phyloP scores from a whole-genome alignment of 2,329 filamentous ascomycete species.

The Arachnomyces sp. region DNA sequence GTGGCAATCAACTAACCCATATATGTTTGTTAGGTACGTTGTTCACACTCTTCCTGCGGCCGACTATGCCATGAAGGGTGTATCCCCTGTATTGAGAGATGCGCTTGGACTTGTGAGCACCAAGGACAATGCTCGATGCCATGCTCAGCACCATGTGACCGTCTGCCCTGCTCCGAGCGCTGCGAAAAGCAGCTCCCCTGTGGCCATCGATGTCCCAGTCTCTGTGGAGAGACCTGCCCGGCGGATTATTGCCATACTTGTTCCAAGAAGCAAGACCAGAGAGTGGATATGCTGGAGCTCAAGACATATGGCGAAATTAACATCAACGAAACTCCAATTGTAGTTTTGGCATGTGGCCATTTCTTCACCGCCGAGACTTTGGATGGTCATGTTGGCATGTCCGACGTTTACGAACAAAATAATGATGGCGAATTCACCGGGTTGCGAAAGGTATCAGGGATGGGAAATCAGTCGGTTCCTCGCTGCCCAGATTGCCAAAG shows the following conservation, averaged over 20 bases:
- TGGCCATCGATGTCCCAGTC: conserved; percentile 24
- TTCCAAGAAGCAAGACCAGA: conserved; percentile 12
- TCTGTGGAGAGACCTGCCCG: conserved; percentile 24
- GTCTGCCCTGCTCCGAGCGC: conserved; percentile 23
- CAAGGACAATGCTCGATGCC: conserved; percentile 24
- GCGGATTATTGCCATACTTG: conserved; percentile 19
- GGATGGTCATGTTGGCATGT: conserved; percentile 22
- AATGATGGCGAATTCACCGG: conserved; percentile 12
- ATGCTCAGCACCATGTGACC: conserved; percentile 25
- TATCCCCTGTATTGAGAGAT: conserved; percentile 25
- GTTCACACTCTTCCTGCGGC: conserved; percentile 21
- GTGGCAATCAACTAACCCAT: too few species aligned
- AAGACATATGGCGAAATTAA: conserved; percentile 21
- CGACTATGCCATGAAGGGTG: conserved; percentile 14
- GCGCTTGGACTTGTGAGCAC: conserved; percentile 28
- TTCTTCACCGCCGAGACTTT: conserved; percentile 24
- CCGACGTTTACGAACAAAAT: conserved; percentile 17
- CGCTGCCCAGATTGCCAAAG: conserved; percentile 25
- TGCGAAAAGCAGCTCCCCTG: conserved; percentile 21
- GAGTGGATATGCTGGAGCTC: conserved; percentile 21
- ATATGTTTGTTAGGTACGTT: too few species aligned
- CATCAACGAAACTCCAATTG: conserved; percentile 20
- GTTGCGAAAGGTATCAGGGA: conserved; percentile 19
- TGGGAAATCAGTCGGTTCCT: conserved; percentile 20
- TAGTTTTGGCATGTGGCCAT: conserved; percentile 23